Conservation (phyloP, 225 moss, liverwort and hornwort species). For the Sphagnum tenellum region DNA sequence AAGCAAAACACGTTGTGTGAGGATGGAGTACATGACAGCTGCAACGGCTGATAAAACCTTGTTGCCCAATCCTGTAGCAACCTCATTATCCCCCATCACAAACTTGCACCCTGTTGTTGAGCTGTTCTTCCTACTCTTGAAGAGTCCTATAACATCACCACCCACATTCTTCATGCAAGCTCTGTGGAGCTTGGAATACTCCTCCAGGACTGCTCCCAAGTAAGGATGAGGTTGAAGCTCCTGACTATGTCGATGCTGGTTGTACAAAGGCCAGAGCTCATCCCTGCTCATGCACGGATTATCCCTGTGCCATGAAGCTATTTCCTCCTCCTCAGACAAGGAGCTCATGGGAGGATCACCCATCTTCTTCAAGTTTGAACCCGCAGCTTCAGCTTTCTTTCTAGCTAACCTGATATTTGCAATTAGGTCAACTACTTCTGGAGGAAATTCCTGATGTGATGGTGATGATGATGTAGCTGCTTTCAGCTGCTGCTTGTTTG, state of each 20-base stretch:
- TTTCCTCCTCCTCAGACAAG: slow-evolving; percentile 11
- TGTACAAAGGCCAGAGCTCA: slow-evolving; percentile 23
- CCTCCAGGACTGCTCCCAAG: slow-evolving; percentile 21
- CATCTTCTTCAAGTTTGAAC: not conserved
- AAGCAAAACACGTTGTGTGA: slow-evolving; percentile 43
- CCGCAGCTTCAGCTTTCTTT: no score
- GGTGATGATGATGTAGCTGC: no score
- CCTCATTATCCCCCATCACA: slow-evolving; percentile 25
- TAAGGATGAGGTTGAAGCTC: slow-evolving; percentile 19
- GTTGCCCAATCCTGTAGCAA: slow-evolving; percentile 33
- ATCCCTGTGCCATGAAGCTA: slow-evolving; percentile 15
- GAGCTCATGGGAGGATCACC: not conserved
- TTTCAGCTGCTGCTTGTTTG: no score
- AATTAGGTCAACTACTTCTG: no score
- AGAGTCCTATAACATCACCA: slow-evolving; percentile 16
- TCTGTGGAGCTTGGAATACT: slow-evolving; percentile 43
- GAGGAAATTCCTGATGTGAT: no score
- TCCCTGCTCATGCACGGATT: slow-evolving; percentile 30
- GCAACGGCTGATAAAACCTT: slow-evolving; percentile 31
- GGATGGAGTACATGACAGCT: slow-evolving; percentile 27
- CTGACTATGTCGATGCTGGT: slow-evolving; percentile 18
- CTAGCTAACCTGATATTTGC: no score
- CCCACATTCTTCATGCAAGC: slow-evolving; percentile 31
- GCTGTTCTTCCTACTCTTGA: slow-evolving; percentile 8
- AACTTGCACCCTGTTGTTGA: slow-evolving; percentile 41